These are phyloP conservation scores for Verticillium dahliae DNA, from an alignment of 2,329 filamentous ascomycete genomes.

Conservation along the genomic window DNA sequence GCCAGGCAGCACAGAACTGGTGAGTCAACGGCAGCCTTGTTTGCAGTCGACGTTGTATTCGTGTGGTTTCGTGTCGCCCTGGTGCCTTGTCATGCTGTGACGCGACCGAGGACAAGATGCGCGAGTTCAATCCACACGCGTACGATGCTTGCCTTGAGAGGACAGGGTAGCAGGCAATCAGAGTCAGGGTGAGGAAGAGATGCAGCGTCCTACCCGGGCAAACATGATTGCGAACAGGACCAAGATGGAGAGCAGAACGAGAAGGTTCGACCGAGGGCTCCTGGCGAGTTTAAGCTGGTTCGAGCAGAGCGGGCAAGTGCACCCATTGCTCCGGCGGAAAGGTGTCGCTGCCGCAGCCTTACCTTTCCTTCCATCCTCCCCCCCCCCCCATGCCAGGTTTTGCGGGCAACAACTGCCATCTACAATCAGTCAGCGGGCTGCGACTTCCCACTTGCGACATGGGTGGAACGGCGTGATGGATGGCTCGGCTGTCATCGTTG, in stretches of 20 bases:
- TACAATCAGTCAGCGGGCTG: neutral
- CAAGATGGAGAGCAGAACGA: neutral
- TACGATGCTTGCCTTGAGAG: neutral
- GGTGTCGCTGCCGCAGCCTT: neutral
- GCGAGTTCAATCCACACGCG: neutral
- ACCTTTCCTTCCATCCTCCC: neutral
- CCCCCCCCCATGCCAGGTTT: neutral
- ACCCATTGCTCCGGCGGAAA: neutral
- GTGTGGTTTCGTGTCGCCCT: neutral
- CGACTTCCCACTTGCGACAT: neutral
- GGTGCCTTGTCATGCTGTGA: neutral
- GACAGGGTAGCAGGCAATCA: neutral
- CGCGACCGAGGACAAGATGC: neutral
- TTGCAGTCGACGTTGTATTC: neutral
- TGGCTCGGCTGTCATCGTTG: neutral
- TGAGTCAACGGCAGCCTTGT: neutral
- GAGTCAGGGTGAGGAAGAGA: neutral
- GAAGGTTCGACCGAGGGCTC: neutral
- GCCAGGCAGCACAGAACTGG: neutral
- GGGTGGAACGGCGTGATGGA: neutral
- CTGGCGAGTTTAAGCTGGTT: neutral
- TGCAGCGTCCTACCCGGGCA: neutral
- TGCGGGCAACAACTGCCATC: neutral
- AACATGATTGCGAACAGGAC: neutral
- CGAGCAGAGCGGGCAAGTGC: neutral